Base-by-base conservation (phyloP, 345 rosid genomes). In the Stellera chamaejasme region DNA sequence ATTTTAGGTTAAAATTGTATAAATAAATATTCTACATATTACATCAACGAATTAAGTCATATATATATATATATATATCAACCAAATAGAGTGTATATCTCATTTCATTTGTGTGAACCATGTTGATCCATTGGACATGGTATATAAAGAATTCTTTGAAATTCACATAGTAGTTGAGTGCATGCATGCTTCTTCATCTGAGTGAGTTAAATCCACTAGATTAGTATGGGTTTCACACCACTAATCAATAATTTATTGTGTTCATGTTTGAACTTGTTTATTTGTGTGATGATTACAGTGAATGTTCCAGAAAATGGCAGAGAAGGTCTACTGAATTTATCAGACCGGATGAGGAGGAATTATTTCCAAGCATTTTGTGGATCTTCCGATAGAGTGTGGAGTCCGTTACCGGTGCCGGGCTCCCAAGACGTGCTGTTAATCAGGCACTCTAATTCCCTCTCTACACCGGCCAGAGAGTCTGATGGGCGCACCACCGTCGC, bases 261-360 rank as follows among this genome's bases (percentile, higher is more conserved):
- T 26, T 46, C 11, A 2, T 23, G 1, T 13, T 11, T 47, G 43
- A 16, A 6, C 2, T 27, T 2, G 32, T 43, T 14, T 44, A 43
- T 26, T 9, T 36, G 42, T 16, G 3, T 59, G 3, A 3, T 43
- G 27, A 53, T 52, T 0, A 48, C 54, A 66, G 69, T 27, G 14
- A 5, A 53, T 13, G 50, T 66, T 8, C 36, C 67, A 11, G 48
- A 52, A 48, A 52, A 13, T 32, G 84, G 79, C 55, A 79, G 55
- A 49, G 52, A 10, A 15, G 66, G 65, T 15, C 23, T 79, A 48
- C 23, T 84, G 49, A 71, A 64, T 68, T 56, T 81, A 45, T 62
- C 70, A 4, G 78, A 64, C 26, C 71, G 69, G 23, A 73, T 81
- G 80, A 61, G 55, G 39, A 63, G 62, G 45, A 67, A 27, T 19